These are phyloP conservation scores for Zymoseptoria crescenta DNA, from an alignment of 2,329 filamentous ascomycete genomes.

Conservation along the genomic window DNA sequence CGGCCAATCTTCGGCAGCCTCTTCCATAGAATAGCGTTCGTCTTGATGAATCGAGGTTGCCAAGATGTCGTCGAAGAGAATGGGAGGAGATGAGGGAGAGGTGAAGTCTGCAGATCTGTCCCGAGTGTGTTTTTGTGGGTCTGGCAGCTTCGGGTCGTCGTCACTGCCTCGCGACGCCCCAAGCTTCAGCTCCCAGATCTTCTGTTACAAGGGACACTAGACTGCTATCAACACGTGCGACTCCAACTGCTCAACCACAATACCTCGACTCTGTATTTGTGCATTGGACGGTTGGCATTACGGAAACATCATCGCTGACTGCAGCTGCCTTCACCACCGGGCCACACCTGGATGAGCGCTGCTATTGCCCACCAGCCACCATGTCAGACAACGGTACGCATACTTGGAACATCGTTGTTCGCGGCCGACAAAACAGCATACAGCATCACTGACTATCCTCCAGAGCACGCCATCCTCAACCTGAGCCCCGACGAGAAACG, in stretches of 20 bases:
- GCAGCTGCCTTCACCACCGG: background rate
- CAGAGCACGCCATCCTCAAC: slow-evolving; percentile 45
- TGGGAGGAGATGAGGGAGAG: background rate
- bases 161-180: background rate
- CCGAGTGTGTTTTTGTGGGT: background rate
- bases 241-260: background rate
- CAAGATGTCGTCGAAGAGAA: background rate
- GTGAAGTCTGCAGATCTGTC: background rate
- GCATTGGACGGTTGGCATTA: background rate
- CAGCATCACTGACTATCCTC: background rate
- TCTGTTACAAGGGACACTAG: background rate
- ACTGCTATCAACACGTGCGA: background rate
- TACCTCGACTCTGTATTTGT: background rate
- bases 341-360: background rate
- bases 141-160: background rate
- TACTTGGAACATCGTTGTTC: slow-evolving; percentile 1
- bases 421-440: background rate
- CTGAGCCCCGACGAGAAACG: slow-evolving; percentile 87
- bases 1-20: background rate
- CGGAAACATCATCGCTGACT: background rate
- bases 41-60: background rate
- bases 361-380: slow-evolving; percentile 9
- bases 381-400: slow-evolving; percentile 19
- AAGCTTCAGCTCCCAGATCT: background rate
- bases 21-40: background rate